phyloP scores from a whole-genome alignment of 305 asterid genomes.

The Plantago coronopus region DNA sequence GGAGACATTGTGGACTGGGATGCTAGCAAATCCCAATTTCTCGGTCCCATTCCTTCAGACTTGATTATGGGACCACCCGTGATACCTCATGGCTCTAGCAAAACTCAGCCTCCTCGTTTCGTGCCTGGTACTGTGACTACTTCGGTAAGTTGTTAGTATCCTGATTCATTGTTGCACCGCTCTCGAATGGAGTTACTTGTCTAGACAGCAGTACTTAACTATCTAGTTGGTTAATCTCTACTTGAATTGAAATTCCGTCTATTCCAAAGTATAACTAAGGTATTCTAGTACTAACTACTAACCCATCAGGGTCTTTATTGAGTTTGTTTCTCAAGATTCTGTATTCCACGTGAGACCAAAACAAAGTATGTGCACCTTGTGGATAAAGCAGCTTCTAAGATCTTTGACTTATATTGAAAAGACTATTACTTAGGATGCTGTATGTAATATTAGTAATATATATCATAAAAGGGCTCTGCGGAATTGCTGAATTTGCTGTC shows the following conservation, averaged over 20 bases:
- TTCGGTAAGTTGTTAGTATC: slow-evolving; percentile 43
- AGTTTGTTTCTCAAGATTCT: too few relatives aligned
- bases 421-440: too few relatives aligned
- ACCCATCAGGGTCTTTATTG: too few relatives aligned
- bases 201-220: background rate
- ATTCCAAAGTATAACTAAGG: background rate
- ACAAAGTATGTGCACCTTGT: too few relatives aligned
- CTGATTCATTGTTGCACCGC: background rate
- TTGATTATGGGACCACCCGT: slow-evolving; percentile 37
- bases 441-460: too few relatives aligned
- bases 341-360: too few relatives aligned
- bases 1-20: slow-evolving; percentile 60
- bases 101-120: too few relatives aligned
- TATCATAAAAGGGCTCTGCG: too few relatives aligned
- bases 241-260: background rate
- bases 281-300: too few relatives aligned
- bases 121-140: slow-evolving; percentile 22
- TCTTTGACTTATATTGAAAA: too few relatives aligned
- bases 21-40: slow-evolving; percentile 37
- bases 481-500: too few relatives aligned
- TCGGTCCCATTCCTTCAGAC: slow-evolving; percentile 57
- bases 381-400: too few relatives aligned
- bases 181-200: background rate
- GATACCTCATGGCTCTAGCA: slow-evolving; percentile 9
- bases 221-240: background rate